Evolutionary conservation across 345 rosid genomes (phyloP).

Genomic region (Euclidium syriacum): DNA sequence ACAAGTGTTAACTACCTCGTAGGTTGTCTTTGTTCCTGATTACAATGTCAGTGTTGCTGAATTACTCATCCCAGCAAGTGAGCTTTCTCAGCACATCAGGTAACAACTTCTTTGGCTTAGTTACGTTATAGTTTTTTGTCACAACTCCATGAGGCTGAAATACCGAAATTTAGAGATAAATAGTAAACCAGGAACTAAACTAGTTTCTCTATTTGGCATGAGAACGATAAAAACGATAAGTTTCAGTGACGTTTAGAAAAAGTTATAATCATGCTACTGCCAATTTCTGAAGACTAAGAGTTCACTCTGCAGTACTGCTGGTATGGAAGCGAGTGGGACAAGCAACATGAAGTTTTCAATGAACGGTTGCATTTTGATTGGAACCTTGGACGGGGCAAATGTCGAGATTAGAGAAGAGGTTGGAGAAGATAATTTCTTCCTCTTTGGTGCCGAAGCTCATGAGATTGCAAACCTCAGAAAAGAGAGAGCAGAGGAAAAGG

Average conservation of each 20-base stretch:
- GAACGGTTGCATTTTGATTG: constrained; percentile 78
- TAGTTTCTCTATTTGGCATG: neutral
- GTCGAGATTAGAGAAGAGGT: constrained; percentile 82
- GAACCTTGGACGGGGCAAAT: constrained; percentile 85
- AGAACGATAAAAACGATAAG: neutral
- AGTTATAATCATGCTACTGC: neutral
- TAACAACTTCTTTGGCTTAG: constrained; percentile 18
- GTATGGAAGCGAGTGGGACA: constrained; percentile 98
- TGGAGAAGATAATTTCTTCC: constrained; percentile 80
- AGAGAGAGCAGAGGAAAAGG: constrained; percentile 74
- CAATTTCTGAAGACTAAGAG: neutral
- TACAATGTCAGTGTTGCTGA: constrained; percentile 87
- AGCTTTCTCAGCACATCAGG: constrained; percentile 88
- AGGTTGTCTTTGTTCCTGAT: constrained; percentile 78
- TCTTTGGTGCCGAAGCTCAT: constrained; percentile 70
- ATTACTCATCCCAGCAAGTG: constrained; percentile 79
- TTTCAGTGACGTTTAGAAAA: neutral
- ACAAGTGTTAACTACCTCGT: constrained; percentile 7
- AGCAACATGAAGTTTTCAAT: constrained; percentile 91
- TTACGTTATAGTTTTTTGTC: neutral
- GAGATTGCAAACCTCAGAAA: constrained; percentile 66
- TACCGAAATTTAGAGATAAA: neutral
- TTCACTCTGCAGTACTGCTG: constrained; percentile 56
- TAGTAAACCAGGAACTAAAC: neutral
- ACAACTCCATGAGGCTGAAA: neutral